A percentile compares a stretch with the other conserved stretches of the same genome.
These are phyloP conservation scores for Gnomoniopsis smithogilvyi DNA, from an alignment of 2,329 filamentous ascomycete species.

Conservation along the genomic window DNA sequence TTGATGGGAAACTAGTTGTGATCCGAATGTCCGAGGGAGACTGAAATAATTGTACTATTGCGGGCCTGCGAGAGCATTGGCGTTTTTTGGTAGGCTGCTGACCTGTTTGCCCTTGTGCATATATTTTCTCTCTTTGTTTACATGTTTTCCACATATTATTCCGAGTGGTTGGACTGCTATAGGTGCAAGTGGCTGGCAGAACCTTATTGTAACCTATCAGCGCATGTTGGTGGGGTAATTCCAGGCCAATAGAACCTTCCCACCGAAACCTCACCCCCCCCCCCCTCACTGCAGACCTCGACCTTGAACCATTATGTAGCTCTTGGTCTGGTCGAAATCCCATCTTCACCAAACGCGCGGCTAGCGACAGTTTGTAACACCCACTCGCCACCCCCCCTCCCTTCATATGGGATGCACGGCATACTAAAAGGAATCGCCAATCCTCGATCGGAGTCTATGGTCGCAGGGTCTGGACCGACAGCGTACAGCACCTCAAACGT, in stretches of 20 bases:
- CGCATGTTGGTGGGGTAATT: slow-evolving; percentile 8
- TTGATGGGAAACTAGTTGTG: not conserved
- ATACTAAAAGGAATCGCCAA: not conserved
- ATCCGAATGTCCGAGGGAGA: not conserved
- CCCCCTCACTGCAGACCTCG: not conserved
- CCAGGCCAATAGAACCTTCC: slow-evolving; percentile 4
- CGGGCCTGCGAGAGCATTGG: not conserved
- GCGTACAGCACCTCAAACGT: not conserved
- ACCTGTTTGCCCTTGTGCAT: too few species aligned
- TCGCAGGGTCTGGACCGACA: not conserved
- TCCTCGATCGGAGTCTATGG: too few species aligned
- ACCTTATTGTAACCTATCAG: not conserved
- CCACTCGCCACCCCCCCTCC: too few species aligned
- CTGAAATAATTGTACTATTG: not conserved
- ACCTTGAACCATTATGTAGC: not conserved
- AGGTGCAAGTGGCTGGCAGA: not conserved
- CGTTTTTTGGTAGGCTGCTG: slow-evolving; percentile 6
- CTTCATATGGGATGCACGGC: not conserved
- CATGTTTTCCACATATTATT: not conserved
- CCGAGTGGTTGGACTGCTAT: too few species aligned
- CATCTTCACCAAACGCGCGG: too few species aligned
- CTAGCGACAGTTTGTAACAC: too few species aligned
- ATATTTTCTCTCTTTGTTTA: not conserved
- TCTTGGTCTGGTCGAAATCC: too few species aligned
- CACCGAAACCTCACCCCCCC: too few species aligned